Base-by-base conservation (phyloP, 345 rosid species). In the Aurinia saxatilis region DNA sequence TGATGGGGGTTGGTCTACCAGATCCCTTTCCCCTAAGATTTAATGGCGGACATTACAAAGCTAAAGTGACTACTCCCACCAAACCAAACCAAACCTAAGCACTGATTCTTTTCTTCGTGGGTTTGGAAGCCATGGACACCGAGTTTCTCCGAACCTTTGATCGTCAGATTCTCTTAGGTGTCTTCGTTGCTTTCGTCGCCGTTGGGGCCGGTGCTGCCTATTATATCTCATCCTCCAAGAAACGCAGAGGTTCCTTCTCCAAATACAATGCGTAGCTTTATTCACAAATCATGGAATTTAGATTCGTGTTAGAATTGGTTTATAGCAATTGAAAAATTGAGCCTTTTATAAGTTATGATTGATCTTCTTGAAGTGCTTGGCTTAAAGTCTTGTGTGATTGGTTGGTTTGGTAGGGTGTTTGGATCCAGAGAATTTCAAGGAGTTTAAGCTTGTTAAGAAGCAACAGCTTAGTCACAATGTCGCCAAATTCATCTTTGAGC, bases 381-480 rank as follows among this genome's bases (percentile, higher is more conserved):
- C n/a, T n/a, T n/a, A 23, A 23, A 23, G 3, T 23, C 5, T 3
- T 23, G 27, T 5, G 4, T 23, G 3, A 31, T 8, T 46, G 10
- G 15, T 15, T 64, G 38, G 75, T 15, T 48, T 21, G 14, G 12
- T 41, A 92, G 98, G 84, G 45, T 77, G 83, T 73, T 76, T 92
- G 48, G 91, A 92, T 81, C 93, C 98, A 23, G 93, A 89, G 66
- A 87, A 85, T 40, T 92, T 83, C 75, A 92, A 77, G 82, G 82
- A 85, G 55, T 92, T 92, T 70, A 92, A 92, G 78, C 98, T 92
- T 40, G 88, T 89, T 33, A 89, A 89, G 70, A 83, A 82, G 63
- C 31, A 63, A 8, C 91, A 89, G 75, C 83, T 92, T 54, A 92
- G 98, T 81, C 93, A 88, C 50, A 92, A 89, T 81, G 98, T 92